Evolutionary conservation across 2,329 filamentous ascomycete species (phyloP).

Genomic region (Xylaria sp.): DNA sequence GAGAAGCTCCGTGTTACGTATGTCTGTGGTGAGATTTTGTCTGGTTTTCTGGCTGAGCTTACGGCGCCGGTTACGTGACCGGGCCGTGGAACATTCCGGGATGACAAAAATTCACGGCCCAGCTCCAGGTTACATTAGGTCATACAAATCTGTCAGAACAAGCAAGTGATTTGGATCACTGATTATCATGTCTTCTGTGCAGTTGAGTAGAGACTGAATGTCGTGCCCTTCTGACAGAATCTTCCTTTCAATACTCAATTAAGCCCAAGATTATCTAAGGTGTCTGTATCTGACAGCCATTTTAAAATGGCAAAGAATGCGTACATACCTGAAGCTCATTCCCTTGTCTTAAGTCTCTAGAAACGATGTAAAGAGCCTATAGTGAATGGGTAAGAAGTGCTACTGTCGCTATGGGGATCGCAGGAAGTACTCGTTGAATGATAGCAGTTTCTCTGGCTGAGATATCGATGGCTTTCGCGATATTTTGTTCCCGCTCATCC

Average conservation of each 20-base stretch:
- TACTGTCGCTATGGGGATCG: not conserved
- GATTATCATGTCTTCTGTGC: not conserved
- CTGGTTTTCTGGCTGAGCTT: not conserved
- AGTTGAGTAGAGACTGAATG: not conserved
- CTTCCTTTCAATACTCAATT: not conserved
- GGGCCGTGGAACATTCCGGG: not conserved
- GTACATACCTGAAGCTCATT: constrained; percentile 1
- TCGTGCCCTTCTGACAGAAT: not conserved
- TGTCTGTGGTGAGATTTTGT: not conserved
- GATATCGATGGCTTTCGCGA: not conserved
- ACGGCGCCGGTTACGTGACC: constrained; percentile 25
- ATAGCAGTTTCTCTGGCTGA: not conserved
- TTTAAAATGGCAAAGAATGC: constrained; percentile 1
- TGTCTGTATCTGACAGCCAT: not conserved
- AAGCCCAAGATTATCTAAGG: not conserved
- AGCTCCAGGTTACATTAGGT: not conserved
- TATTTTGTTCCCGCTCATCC: not conserved
- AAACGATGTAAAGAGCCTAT: not conserved
- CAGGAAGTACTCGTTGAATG: not conserved
- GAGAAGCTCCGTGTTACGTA: constrained; percentile 4
- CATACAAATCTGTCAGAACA: not conserved
- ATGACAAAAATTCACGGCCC: constrained; percentile 21
- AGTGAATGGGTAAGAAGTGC: not conserved
- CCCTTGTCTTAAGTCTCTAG: not conserved
- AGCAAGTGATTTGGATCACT: not conserved